Base-by-base conservation (phyloP, 441 rosid genomes). In the Cnidoscolus chayamansa region DNA sequence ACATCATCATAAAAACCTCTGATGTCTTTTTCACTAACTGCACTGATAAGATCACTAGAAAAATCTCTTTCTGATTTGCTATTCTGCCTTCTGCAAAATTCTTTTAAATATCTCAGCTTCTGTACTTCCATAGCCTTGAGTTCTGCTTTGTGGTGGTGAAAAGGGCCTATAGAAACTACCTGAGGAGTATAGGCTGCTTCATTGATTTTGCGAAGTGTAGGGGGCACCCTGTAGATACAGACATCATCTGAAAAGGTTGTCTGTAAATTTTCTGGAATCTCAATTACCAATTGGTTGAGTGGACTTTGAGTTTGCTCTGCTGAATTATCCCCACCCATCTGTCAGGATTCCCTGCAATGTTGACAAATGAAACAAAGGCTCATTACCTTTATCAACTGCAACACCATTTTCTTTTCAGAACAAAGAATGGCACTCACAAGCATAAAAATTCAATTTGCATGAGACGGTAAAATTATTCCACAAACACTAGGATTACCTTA, bases 1-100 rank as follows among this genome's bases (percentile, higher is more conserved):
- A 7, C 1, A 57, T 51, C 76, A n/a, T 64, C 74, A 63, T 81
- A 81, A 59, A 68, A 74, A 0, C 11, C 50, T 0, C 78, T 70
- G 17, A 81, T 63, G 1, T 45, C 45, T 9, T 71, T 48, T 31
- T 78, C 82, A 0, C 20, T 10, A 3, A 68, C 25, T 51, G 47
- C 9, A 0, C 68, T 49, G 11, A 55, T 49, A 61, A 71, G 67
- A 13, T 19, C 13, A 1, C 19, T 30, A 7, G 49, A 30, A 8
- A 75, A 57, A 20, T 71, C 10, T 1, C 9, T 48, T 6, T 13
- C 20, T 20, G n/a, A n/a, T 3, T 9, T 0, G 5, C 10, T 7
- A 15, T 47, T 43, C 11, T 67, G 2, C 43, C 82, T 48, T 40
- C 43, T 20, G 19, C 58, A 62, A 35, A 78, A 78, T 31, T 58